Evolutionary conservation across 306 rosid species (phyloP).

Genomic region (cucumber (Cucumis sativus)): Cucumber_9930_V3 NC_026658.2:25787001-25787500

Average conservation of each 20-base stretch:
- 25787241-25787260: constrained; percentile 44
- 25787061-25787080: background rate
- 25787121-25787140: background rate
- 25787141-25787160: background rate
- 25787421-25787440: background rate
- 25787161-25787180: background rate
- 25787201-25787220: constrained; percentile 91
- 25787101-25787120: background rate
- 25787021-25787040: constrained; percentile 99
- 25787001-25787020: constrained; percentile 98
- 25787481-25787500: background rate
- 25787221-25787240: constrained; percentile 93
- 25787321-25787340: background rate
- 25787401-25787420: background rate
- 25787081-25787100: background rate
- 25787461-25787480: background rate
- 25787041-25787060: constrained; percentile 10
- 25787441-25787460: background rate
- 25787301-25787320: background rate
- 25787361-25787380: background rate
- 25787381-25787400: background rate
- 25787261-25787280: background rate
- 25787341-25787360: background rate
- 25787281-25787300: background rate
- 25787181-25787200: constrained; percentile 67